Conservation (phyloP, 495 filamentous ascomycete genomes). For the Podospora sp. region DNA sequence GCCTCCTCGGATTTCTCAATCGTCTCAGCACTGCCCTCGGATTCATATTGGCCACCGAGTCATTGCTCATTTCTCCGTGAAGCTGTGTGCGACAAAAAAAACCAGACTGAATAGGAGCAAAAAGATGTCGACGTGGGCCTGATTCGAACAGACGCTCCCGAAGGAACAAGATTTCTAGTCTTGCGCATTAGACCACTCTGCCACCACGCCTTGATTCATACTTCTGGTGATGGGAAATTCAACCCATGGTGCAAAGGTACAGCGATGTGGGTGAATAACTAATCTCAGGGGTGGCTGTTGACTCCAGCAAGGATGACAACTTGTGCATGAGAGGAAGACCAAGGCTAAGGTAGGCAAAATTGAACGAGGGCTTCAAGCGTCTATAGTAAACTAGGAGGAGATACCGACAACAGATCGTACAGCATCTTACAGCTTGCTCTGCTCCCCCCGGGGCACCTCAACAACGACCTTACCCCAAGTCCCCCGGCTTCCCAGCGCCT, state of each 20-base stretch:
- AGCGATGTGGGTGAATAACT: background rate
- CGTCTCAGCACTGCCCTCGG: too few species aligned
- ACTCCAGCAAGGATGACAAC: too few species aligned
- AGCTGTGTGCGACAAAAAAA: too few species aligned
- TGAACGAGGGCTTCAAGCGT: too few species aligned
- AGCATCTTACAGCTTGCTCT: constrained; percentile 51
- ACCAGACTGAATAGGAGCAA: background rate
- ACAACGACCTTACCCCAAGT: constrained; percentile 98
- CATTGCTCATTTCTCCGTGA: too few species aligned
- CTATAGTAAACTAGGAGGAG: too few species aligned
- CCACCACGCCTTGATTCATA: background rate
- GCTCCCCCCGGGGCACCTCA: constrained; percentile 71
- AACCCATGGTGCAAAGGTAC: background rate
- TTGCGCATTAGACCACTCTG: constrained; percentile 1
- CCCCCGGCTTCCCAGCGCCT: constrained; percentile 74
- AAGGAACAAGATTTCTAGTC: constrained; percentile 1
- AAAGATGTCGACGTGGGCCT: background rate
- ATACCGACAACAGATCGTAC: too few species aligned
- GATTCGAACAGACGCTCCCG: background rate
- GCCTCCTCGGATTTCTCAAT: too few species aligned
- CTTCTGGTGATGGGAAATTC: background rate
- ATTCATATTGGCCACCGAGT: too few species aligned
- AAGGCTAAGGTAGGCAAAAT: too few species aligned
- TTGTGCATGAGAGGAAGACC: too few species aligned
- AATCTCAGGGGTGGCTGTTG: too few species aligned